Evolutionary conservation across 768 basidiomycete genomes (phyloP), one percentile per base, ranked within the genome.

Genomic region (Mycena galopus): DNA sequence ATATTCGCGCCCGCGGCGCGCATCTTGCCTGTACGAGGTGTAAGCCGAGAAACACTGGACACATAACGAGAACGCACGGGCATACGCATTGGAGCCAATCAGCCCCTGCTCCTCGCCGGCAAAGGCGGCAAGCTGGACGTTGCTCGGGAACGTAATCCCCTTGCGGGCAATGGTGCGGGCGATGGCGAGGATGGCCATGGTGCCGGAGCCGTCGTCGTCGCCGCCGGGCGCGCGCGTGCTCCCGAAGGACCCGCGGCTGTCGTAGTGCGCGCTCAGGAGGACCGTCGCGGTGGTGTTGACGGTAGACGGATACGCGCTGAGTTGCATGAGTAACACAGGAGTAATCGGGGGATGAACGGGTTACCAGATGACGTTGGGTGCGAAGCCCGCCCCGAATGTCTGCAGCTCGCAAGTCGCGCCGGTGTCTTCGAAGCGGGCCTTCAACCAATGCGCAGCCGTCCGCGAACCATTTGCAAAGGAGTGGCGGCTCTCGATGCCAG

Each of bases 21-120:
- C 77, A 96, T 78, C 77, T 92, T 85, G 25, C 84, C 94, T 95
- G 75, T 29, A 11, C 59, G 51, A 39, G 12, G 25, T 19, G 12
- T 3, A 56, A 56, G 63, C 2, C 2, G 30, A 35, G 56, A 69
- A 35, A n/a, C n/a, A n/a, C n/a, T n/a, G n/a, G n/a, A n/a, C n/a
- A 37, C 25, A 21, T n/a, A 17, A 42, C 4, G 7, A 29, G 44
- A 30, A 11, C 85, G 93, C 78, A 95, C 95, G 84, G 17, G 96
- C 92, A 79, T 96, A 97, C 9, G 91, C 90, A 73, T 82, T 88
- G 25, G 93, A 94, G 32, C 96, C 96, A 17, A 90, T 79, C 19
- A 96, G 82, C 5, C 96, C 96, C 78, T 98, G 96, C 76, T 98
- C 96, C 79, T 98, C 96, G 7, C 96, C 96, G 2, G 95, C 93